A percentile compares a stretch with the other conserved stretches of the same genome.
These are phyloP conservation scores for Mucor sp. DNA, from an alignment of 371 early-diverging fungal genomes.

Conservation along the genomic window DNA sequence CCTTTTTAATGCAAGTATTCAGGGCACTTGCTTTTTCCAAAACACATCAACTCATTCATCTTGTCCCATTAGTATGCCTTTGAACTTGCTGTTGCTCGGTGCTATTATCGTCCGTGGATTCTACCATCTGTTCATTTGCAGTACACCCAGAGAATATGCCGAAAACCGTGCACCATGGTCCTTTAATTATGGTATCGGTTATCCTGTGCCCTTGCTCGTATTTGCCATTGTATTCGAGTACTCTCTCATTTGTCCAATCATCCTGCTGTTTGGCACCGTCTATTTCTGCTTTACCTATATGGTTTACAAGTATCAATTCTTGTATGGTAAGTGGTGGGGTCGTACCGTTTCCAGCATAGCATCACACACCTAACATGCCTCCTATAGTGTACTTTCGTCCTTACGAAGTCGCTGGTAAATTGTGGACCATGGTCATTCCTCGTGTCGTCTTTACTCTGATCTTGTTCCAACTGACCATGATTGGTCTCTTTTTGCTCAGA, in stretches of 20 bases:
- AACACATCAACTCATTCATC: too few species aligned
- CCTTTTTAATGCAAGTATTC: constrained; percentile 51
- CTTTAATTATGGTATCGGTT: constrained; percentile 64
- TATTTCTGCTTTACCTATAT: constrained; percentile 81
- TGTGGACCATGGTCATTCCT: constrained; percentile 79
- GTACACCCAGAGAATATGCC: constrained; percentile 75
- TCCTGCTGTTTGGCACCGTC: constrained; percentile 74
- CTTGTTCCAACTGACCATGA: constrained; percentile 85
- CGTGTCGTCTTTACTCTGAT: constrained; percentile 78
- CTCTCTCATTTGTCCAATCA: constrained; percentile 84
- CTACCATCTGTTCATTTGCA: constrained; percentile 52
- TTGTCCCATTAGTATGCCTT: constrained; percentile 46
- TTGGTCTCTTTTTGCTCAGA: constrained; percentile 70
- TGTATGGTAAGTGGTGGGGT: constrained; percentile 69
- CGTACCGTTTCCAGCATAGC: too few species aligned
- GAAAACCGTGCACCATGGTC: constrained; percentile 58
- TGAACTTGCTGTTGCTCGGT: constrained; percentile 68
- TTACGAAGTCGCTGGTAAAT: constrained; percentile 81
- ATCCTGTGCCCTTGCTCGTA: constrained; percentile 72
- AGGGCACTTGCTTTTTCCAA: too few species aligned
- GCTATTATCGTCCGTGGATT: constrained; percentile 43
- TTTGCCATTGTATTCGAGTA: constrained; percentile 89
- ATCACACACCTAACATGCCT: neutral
- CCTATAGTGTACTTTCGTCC: constrained; percentile 77
- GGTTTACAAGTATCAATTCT: constrained; percentile 84